Percentiles rank a stretch among this genome's conserved stretches.
Evolutionary conservation across 2,329 filamentous ascomycete genomes (phyloP).

Genomic region (Fusarium compactum): DNA sequence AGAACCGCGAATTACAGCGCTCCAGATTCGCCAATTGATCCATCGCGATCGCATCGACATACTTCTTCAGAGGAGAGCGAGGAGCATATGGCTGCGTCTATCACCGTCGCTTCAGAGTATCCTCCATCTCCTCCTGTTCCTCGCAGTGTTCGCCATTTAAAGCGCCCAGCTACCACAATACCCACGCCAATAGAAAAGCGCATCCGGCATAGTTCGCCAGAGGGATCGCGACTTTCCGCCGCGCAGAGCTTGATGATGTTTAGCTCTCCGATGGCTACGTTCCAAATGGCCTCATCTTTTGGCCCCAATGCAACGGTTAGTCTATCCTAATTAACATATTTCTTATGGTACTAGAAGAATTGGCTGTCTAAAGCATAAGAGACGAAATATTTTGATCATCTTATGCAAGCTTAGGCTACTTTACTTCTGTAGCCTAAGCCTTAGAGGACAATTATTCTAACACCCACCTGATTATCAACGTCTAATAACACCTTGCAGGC

Average conservation of each 20-base stretch:
- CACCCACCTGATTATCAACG: neutral
- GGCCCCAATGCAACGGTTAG: slow-evolving; percentile 34
- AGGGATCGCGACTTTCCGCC: slow-evolving; percentile 46
- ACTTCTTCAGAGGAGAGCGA: slow-evolving; percentile 44
- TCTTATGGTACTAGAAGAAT: neutral
- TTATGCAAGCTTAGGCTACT: neutral
- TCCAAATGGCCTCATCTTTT: slow-evolving; percentile 46
- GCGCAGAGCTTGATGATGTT: slow-evolving; percentile 49
- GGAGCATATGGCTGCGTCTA: slow-evolving; percentile 45
- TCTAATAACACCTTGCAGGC: slow-evolving; percentile 19
- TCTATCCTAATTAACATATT: neutral
- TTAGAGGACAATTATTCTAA: neutral
- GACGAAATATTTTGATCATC: neutral
- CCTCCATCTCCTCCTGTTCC: slow-evolving; percentile 44
- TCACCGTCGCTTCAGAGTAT: slow-evolving; percentile 45
- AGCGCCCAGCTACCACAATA: slow-evolving; percentile 38
- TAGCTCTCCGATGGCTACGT: slow-evolving; percentile 47
- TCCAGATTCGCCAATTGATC: slow-evolving; percentile 35
- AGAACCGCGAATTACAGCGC: slow-evolving; percentile 40
- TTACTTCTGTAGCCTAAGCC: neutral
- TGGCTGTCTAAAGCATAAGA: neutral
- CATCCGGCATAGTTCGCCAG: slow-evolving; percentile 43
- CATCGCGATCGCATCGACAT: slow-evolving; percentile 32
- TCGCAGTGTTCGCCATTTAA: slow-evolving; percentile 41
- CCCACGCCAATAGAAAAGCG: slow-evolving; percentile 42